These are phyloP conservation scores for Echeveria elegans DNA, from an alignment of 164 flowering plant species.

Conservation along the genomic window DNA sequence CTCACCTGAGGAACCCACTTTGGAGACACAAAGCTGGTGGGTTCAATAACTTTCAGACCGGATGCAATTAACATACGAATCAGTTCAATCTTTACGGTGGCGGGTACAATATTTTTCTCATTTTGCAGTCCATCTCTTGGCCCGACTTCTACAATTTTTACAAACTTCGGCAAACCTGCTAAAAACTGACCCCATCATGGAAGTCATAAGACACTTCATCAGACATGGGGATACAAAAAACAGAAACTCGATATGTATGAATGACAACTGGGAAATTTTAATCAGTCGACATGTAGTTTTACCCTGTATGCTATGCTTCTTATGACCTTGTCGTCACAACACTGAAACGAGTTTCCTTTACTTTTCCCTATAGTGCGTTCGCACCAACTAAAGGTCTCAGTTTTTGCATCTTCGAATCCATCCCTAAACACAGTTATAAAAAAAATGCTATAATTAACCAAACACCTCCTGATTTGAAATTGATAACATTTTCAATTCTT, in stretches of 20 bases:
- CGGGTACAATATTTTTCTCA: constrained; percentile 83
- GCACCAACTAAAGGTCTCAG: constrained; percentile 45
- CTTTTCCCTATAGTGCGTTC: constrained; percentile 34
- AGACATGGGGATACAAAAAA: too few relatives aligned
- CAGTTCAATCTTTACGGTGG: constrained; percentile 71
- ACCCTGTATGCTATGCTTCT: constrained; percentile 48
- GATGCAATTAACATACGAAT: constrained; percentile 63
- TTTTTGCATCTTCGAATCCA: constrained; percentile 37
- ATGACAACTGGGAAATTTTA: not conserved
- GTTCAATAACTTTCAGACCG: constrained; percentile 86
- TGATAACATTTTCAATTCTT: not conserved
- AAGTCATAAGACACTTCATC: constrained; percentile 4
- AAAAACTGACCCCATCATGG: constrained; percentile 37
- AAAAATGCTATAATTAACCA: not conserved
- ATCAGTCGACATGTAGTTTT: not conserved
- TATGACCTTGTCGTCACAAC: constrained; percentile 28
- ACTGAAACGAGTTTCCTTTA: constrained; percentile 25
- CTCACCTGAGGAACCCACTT: constrained; percentile 99
- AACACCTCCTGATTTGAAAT: not conserved
- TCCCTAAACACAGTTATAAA: constrained; percentile 38
- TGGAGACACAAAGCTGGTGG: constrained; percentile 99
- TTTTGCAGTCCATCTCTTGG: constrained; percentile 98
- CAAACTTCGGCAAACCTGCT: constrained; percentile 58
- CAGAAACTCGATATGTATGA: too few relatives aligned
- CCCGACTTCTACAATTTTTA: constrained; percentile 98